Evolutionary conservation across 2,329 filamentous ascomycete genomes (phyloP).

Genomic region (Fusarium mangiferae): DNA sequence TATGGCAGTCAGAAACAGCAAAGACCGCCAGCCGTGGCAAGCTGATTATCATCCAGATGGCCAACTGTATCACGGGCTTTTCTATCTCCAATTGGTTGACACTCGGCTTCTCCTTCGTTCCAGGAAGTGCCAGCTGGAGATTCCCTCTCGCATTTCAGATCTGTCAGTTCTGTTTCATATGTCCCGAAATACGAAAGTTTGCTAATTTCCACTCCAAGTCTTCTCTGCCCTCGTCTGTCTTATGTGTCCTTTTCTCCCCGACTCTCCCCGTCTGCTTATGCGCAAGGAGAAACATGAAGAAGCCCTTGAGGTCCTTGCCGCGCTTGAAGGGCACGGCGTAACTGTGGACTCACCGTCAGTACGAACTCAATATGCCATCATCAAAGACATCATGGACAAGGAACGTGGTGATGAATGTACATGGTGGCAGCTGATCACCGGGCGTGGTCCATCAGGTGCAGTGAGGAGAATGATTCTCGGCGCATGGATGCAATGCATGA

Average conservation of each 20-base stretch:
- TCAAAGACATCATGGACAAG: not conserved
- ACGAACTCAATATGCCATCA: not conserved
- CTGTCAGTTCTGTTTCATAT: not conserved
- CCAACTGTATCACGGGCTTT: not conserved
- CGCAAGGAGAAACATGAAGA: not conserved
- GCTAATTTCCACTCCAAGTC: not conserved
- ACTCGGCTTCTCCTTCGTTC: not conserved
- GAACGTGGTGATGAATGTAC: not conserved
- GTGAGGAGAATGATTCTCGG: not conserved
- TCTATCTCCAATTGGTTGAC: not conserved
- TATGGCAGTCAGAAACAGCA: not conserved
- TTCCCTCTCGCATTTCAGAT: not conserved
- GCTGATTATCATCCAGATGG: not conserved
- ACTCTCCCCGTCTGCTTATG: not conserved
- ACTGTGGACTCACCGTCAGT: not conserved
- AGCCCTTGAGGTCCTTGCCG: not conserved
- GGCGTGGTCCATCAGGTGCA: not conserved
- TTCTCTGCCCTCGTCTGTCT: not conserved
- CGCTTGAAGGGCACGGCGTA: not conserved
- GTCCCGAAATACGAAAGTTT: accelerated
- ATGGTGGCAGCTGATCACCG: not conserved
- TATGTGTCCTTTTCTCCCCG: not conserved
- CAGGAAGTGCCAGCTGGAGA: not conserved
- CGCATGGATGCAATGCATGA: not conserved
- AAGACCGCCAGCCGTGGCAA: not conserved